Evolutionary conservation across 1,284 basidiomycete species (phyloP).

Genomic region (Moniliophthora roreri): DNA sequence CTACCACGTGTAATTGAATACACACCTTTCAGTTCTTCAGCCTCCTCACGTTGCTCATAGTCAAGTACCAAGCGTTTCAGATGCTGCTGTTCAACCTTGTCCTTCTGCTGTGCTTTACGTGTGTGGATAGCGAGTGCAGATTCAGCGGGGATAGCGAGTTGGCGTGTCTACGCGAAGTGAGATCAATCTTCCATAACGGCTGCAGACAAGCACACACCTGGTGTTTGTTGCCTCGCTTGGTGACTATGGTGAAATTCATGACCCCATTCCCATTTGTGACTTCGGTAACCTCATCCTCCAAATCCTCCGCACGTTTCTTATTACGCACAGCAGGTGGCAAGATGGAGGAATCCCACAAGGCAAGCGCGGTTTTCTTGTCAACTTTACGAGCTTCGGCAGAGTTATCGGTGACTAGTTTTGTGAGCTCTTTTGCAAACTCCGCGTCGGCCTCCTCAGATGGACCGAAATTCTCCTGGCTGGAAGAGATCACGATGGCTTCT

Average conservation of each 20-base stretch:
- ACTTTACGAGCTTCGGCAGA: conserved; percentile 82
- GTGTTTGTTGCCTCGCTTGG: conserved; percentile 92
- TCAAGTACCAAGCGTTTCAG: conserved; percentile 89
- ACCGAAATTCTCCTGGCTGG: conserved; percentile 65
- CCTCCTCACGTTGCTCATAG: conserved; percentile 84
- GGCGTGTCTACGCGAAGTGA: conserved; percentile 63
- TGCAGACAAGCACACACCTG: conserved; percentile 52
- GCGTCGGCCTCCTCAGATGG: conserved; percentile 87
- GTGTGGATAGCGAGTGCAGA: conserved; percentile 90
- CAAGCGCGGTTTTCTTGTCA: conserved; percentile 79
- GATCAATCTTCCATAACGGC: not conserved
- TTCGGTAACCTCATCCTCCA: conserved; percentile 48
- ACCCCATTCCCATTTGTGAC: conserved; percentile 41
- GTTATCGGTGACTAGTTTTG: conserved; percentile 90
- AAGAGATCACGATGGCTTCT: conserved; percentile 65
- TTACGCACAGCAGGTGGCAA: conserved; percentile 63
- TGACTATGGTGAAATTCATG: conserved; percentile 94
- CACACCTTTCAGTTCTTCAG: conserved; percentile 73
- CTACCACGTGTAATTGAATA: conserved; percentile 11
- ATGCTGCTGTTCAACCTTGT: conserved; percentile 93
- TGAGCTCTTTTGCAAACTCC: conserved; percentile 94
- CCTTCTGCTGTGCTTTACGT: conserved; percentile 84
- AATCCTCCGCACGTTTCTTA: conserved; percentile 52
- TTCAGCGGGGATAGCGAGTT: conserved; percentile 84
- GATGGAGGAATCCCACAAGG: conserved; percentile 85